Conservation (phyloP, 139 green algal species). For the Chlamydomonas sphaeroides region DNA sequence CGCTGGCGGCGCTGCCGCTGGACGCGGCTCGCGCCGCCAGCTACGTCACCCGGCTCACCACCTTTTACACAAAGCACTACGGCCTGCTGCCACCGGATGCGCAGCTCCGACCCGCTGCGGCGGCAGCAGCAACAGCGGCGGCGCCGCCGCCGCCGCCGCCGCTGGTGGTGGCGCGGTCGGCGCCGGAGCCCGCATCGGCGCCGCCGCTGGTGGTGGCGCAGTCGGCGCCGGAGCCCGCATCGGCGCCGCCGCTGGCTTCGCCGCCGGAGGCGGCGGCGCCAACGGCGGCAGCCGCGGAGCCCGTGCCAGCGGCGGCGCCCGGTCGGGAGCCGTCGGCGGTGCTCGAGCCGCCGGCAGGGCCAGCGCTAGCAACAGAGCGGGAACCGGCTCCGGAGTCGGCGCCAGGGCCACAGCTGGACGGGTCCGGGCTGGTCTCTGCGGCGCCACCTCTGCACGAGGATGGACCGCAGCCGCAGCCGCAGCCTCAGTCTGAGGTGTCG, state of each 20-base stretch:
- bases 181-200: background rate
- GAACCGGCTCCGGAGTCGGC: no score
- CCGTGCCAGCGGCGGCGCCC: background rate
- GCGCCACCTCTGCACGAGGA: no score
- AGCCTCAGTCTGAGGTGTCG: no score
- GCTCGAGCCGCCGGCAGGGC: no score
- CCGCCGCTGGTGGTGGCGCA: background rate
- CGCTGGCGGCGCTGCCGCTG: slow-evolving; percentile 42
- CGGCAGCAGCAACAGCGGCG: background rate
- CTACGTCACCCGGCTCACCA: slow-evolving; percentile 63
- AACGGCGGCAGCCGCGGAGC: background rate
- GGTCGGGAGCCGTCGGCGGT: no score
- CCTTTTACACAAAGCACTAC: slow-evolving; percentile 71
- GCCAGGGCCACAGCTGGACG: no score
- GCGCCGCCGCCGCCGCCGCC: background rate
- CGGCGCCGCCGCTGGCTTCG: background rate
- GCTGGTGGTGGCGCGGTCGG: background rate
- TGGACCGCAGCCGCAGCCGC: no score
- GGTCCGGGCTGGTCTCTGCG: no score
- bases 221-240: background rate
- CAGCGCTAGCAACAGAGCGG: no score
- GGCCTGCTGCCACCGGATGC: slow-evolving; percentile 28
- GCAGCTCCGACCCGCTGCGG: background rate
- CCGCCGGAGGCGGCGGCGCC: no score
- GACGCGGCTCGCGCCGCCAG: slow-evolving; percentile 43